Conservation (phyloP, 2,329 filamentous ascomycete species). For the Alternaria postmessia region DNA sequence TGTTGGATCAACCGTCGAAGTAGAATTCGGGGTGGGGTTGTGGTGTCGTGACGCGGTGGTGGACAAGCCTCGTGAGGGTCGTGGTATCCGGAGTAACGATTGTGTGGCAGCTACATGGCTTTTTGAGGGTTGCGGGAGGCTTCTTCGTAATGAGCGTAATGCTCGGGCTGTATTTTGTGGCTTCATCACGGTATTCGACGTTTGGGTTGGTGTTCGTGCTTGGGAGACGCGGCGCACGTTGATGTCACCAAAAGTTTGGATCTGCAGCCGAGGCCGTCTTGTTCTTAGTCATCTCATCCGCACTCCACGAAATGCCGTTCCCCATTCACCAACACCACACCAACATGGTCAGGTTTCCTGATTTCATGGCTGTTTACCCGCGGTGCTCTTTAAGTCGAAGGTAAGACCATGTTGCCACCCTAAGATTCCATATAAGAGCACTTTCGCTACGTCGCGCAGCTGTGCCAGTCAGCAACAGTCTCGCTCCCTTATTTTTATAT, state of each 20-base stretch:
- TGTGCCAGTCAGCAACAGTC: too few relatives aligned
- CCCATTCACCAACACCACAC: background rate
- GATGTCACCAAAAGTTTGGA: slow-evolving; percentile 24
- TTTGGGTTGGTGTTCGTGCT: background rate
- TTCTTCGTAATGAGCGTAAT: slow-evolving; percentile 19
- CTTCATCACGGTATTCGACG: slow-evolving; percentile 17
- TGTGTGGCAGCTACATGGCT: background rate
- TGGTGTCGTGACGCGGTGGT: slow-evolving; percentile 25
- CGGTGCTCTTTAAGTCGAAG: too few relatives aligned
- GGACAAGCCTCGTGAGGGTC: slow-evolving; percentile 25
- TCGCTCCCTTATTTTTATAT: too few relatives aligned
- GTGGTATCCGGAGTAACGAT: background rate
- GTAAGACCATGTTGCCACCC: too few relatives aligned
- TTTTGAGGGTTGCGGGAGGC: background rate
- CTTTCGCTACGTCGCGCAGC: background rate
- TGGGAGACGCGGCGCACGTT: slow-evolving; percentile 6
- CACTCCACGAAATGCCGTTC: background rate
- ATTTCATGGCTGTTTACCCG: background rate
- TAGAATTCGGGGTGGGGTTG: slow-evolving; percentile 24
- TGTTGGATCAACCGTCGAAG: slow-evolving; percentile 71
- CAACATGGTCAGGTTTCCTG: background rate
- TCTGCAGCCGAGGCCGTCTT: background rate
- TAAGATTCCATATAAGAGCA: background rate
- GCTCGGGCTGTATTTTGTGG: slow-evolving; percentile 13
- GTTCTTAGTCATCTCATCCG: background rate